These are phyloP conservation scores for Gymnopilus junonius DNA, from an alignment of 768 basidiomycete species.

Conservation along the genomic window DNA sequence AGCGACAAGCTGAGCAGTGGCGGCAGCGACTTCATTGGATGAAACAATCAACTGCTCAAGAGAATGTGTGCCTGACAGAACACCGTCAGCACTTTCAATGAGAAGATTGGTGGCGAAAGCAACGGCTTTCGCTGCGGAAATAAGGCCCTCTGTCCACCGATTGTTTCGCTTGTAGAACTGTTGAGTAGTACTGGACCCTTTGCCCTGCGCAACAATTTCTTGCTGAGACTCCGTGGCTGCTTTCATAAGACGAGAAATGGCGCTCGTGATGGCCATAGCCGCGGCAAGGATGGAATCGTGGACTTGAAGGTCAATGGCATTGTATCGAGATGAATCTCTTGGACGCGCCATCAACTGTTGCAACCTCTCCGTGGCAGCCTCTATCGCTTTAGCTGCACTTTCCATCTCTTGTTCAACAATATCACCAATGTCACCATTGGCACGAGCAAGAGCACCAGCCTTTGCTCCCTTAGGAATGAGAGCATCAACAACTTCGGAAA, in stretches of 20 bases:
- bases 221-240: conserved; percentile 98
- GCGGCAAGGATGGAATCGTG: conserved; percentile 97
- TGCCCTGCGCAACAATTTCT: conserved; percentile 96
- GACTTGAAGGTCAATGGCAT: conserved; percentile 91
- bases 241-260: conserved; percentile 92
- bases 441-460: conserved; percentile 66
- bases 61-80: conserved; percentile 94
- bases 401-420: conserved; percentile 97
- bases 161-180: conserved; percentile 99
- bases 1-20: conserved; percentile 97
- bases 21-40: conserved; percentile 97
- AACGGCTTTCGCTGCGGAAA: conserved; percentile 96
- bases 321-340: conserved; percentile 85
- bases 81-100: conserved; percentile 98
- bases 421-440: conserved; percentile 94
- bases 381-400: conserved; percentile 91
- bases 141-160: conserved; percentile 98
- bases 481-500: conserved; percentile 86
- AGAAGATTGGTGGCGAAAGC: conserved; percentile 95
- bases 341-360: conserved; percentile 93
- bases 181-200: conserved; percentile 87
- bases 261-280: conserved; percentile 93
- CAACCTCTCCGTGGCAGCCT: conserved; percentile 86
- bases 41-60: conserved; percentile 99
- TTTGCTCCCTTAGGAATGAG: conserved; percentile 86